Base-by-base conservation (phyloP, 345 rosid genomes). In the Alliaria petiolata region DNA sequence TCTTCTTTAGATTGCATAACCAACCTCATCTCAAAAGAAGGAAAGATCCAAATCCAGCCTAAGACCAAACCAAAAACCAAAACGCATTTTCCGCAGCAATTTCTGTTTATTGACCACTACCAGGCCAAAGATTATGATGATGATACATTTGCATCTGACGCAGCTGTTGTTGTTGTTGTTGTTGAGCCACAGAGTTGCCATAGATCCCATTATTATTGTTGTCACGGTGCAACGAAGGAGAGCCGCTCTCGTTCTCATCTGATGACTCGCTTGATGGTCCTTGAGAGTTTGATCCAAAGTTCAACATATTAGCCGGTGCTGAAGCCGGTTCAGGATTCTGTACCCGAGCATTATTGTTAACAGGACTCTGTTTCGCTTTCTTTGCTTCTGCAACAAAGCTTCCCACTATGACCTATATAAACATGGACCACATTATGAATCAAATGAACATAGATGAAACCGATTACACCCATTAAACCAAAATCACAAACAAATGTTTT, bases 241-340 rank as follows among this genome's bases (percentile, higher is more conserved):
- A 68, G 35, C 69, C 64, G 4, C 77, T 77, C 10, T 87, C 96
- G 20, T 89, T 84, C 30, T 83, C 92, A 26, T 85, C 95, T 4
- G 95, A 91, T 22, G 97, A 89, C 42, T 85, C 93, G 3, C 95
- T 89, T 2, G 97, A 84, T 20, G 72, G 85, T 36, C 91, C 95
- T 46, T 88, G 89, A 33, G 97, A 84, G 16, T 83, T 76, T 53
- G 92, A 85, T 71, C 92, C 87, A 45, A 87, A 91, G 81, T 76
- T 85, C 80, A 84, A 64, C 84, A 78, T 85, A 25, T 86, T 86
- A 44, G 86, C 67, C 6, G 81, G 75, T 11, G 79, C 79, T 0
- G 85, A 70, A n/a, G 88, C 83, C 4, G 85, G 78, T 61, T 81
- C 95, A n/a, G 93, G 78, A 77, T 81, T 84, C 46, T 64, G 71